A percentile compares a stretch with the other conserved stretches of the same genome.
Conservation (phyloP, 768 basidiomycete genomes). For the Lactarius akahatsu region DNA sequence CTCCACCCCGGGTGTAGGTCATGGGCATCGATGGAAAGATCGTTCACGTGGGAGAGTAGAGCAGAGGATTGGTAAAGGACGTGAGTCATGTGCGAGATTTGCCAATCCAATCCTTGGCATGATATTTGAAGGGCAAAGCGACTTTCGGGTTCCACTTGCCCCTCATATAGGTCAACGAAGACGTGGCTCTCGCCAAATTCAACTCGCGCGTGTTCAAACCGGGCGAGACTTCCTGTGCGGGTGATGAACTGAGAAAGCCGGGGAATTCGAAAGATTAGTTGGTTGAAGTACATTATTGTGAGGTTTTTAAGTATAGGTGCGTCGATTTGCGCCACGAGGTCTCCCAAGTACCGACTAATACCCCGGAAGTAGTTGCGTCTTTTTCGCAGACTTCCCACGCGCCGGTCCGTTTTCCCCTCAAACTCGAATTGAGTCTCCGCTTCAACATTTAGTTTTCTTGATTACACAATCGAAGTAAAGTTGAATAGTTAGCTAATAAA, state of each 20-base stretch:
- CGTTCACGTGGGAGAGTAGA: background rate
- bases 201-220: background rate
- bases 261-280: background rate
- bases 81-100: background rate
- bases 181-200: background rate
- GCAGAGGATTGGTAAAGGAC: background rate
- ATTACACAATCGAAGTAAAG: too few relatives aligned
- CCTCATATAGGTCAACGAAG: background rate
- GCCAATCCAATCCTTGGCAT: background rate
- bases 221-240: background rate
- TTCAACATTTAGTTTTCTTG: too few relatives aligned
- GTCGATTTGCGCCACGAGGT: background rate
- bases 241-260: background rate
- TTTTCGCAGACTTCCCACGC: too few relatives aligned
- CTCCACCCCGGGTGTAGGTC: background rate
- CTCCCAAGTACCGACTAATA: slow-evolving; percentile 3
- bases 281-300: background rate
- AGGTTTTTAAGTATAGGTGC: background rate
- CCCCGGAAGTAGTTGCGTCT: background rate
- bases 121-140: background rate
- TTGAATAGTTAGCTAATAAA: too few relatives aligned
- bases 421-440: too few relatives aligned
- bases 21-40: background rate
- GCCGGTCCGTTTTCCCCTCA: too few relatives aligned
- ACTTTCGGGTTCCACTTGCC: background rate